Evolutionary conservation across 805 yeast genomes (phyloP).

Genomic region (Osmozyma mogii): DNA sequence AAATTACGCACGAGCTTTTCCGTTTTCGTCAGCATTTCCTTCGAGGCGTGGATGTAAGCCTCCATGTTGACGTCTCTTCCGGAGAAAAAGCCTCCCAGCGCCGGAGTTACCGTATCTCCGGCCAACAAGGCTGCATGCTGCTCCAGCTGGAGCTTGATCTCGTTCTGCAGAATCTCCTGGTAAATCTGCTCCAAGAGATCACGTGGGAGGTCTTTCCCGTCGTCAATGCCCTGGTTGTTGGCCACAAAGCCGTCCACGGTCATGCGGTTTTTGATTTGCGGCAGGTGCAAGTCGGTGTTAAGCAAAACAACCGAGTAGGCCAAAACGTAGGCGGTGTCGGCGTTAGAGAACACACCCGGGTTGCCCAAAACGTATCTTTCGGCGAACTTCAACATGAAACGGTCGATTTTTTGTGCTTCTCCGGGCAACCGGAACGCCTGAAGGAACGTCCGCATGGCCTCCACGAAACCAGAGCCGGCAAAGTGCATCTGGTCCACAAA

Average conservation of each 20-base stretch:
- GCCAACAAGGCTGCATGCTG: constrained; percentile 86
- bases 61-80: constrained; percentile 65
- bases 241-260: constrained; percentile 75
- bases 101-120: constrained; percentile 38
- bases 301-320: constrained; percentile 89
- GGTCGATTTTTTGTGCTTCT: constrained; percentile 94
- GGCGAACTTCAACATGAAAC: constrained; percentile 95
- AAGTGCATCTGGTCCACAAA: constrained; percentile 88
- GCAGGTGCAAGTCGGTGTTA: constrained; percentile 90
- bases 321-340: constrained; percentile 88
- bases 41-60: constrained; percentile 87
- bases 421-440: constrained; percentile 95
- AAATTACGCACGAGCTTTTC: constrained; percentile 71
- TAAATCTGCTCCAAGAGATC: constrained; percentile 64
- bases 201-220: constrained; percentile 73
- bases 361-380: constrained; percentile 85
- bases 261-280: constrained; percentile 83
- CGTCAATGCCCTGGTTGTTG: constrained; percentile 89
- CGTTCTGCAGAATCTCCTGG: constrained; percentile 72
- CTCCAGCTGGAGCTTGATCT: constrained; percentile 86
- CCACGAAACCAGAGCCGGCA: constrained; percentile 60
- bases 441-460: constrained; percentile 74
- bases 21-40: constrained; percentile 83
- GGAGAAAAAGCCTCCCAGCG: constrained; percentile 49
- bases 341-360: constrained; percentile 80